Base-by-base conservation (phyloP, 208 protist species). In the Crithidia mellificae region DNA sequence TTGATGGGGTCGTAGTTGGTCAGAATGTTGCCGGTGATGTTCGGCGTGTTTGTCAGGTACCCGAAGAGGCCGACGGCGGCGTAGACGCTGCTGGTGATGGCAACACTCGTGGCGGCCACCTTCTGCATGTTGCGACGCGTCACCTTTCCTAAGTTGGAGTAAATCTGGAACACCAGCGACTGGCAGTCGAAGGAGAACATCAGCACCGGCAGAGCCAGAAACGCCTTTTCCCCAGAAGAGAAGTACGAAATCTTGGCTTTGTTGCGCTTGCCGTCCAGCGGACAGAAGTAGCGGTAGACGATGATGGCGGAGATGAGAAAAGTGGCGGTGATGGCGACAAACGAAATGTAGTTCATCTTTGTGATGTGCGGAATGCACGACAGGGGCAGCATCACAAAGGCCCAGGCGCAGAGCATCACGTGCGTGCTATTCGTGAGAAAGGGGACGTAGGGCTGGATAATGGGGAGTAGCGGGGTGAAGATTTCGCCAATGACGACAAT, bases 121-220 rank as follows among this genome's bases (percentile, higher is more conserved):
- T 65, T 68, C 27, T 75, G 38, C 87, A 93, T 93, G 30, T 74
- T 89, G 9, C 27, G 5, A 25, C 87, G 87, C 24, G 73, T 77
- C 63, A 81, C 85, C 24, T 72, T 70, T 4, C 72, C 64, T n/a
- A 93, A 71, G 12, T 72, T 76, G 22, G 72, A 68, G 72, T 93
- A 93, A 19, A 93, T 74, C 44, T 93, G 87, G 43, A 93, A 93
- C 7, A 90, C 78, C 25, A 93, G 74, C 32, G 84, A 84, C 77
- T 93, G 87, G 62, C 87, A 93, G 63, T 93, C 87, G 43, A 93
- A 93, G 47, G 84, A 88, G 68, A 90, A 93, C 87, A 93, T 93
- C 65, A 90, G 80, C 62, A 93, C 85, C 4, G 87, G 84, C 27
- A 93, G 50, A 1, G 82, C 58, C 46, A 93, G 56, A 14, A 93